Base-by-base conservation (phyloP, 2,329 filamentous ascomycete species). In the Calonectria crousiana region DNA sequence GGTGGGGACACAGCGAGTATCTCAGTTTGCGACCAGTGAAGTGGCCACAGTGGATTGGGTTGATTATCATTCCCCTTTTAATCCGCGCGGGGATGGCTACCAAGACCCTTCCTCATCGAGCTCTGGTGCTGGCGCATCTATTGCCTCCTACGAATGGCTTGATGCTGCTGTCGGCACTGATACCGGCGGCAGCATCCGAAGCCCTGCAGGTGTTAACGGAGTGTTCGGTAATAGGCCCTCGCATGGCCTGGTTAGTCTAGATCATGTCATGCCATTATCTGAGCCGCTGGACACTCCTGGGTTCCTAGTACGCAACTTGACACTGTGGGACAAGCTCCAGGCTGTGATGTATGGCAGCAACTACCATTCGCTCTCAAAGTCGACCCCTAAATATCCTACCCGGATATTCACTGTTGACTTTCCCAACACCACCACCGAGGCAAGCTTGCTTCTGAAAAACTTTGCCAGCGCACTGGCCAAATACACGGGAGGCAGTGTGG, bases 81-180 rank as follows among this genome's bases (percentile, higher is more conserved):
- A 88, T 71, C 85, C 86, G 0, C 81, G 86, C 1, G 89, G 85
- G 0, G 89, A 90, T 71, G 86, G 87, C 0, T 89, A 89, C 49
- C 85, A 87, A 66, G 83, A 84, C 2, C 84, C 88, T 74, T 86
- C 85, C 0, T 87, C 86, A 2, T 90, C 88, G 0, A 90, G 85
- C 0, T 82, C 84, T 0, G 86, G 86, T 0, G 82, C 83, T 0
- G 85, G 82, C 8, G 85, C 84, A 0, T 83, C 84, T 0, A 74
- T 87, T 0, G 85, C 82, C 2, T 81, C 84, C 0, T 88, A 88
- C 36, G 83, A 83, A 10, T 88, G 87, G 87, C 80, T 88, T 0
- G 87, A 88, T 60, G 71, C 58, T 0, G 71, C 65, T 1, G 51
- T 78, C 76, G 78, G 72, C 30, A 76, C 68, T 6, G 78, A 78